Base-by-base conservation (phyloP, 768 basidiomycete species). In the Russula ochroleuca region DNA sequence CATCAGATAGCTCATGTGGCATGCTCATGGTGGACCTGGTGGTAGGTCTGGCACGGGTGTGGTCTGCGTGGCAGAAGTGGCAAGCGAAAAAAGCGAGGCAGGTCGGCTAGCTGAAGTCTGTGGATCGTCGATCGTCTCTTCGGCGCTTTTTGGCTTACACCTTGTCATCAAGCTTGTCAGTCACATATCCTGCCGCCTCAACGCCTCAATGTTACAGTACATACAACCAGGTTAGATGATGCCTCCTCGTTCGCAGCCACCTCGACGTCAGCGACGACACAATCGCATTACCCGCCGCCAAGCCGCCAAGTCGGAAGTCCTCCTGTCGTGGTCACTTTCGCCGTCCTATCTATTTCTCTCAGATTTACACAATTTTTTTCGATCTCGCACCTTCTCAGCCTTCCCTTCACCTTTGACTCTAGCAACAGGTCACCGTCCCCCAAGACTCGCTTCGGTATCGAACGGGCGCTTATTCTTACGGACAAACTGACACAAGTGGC, bases 401-500 rank as follows among this genome's bases (percentile, higher is more conserved):
- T 28, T 28, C 28, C 5, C 28, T 28, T 28, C 5, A 28, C 28
- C 28, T 28, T 17, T 15, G 11, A 38, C 15, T 28, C 51, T 19
- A 15, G 37, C 14, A 40, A 17, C 28, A 28, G 28, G 28, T 23
- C 51, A 3, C 23, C 57, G 23, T 45, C 62, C n/a, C 35, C 57
- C 6, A 51, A n/a, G 33, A 35, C 2, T 14, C 40, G 21, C 33
- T 11, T 14, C 10, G 48, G 28, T 13, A 14, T 31, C 21, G 8
- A 31, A 19, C 49, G 8, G 28, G 15, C 23, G 14, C 23, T 35
- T 47, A 2, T 11, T 15, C n/a, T 54, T 13, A 43, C 54, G 25
- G 73, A 75, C 60, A 81, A 78, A 66, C 78, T 83, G 63, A 83
- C 82, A 77, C 53, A 83, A 82, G 69, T 83, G 81, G 78, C 81